phyloP scores from a whole-genome alignment of 1,284 basidiomycete species.

The Hemileia vastatrix region DNA sequence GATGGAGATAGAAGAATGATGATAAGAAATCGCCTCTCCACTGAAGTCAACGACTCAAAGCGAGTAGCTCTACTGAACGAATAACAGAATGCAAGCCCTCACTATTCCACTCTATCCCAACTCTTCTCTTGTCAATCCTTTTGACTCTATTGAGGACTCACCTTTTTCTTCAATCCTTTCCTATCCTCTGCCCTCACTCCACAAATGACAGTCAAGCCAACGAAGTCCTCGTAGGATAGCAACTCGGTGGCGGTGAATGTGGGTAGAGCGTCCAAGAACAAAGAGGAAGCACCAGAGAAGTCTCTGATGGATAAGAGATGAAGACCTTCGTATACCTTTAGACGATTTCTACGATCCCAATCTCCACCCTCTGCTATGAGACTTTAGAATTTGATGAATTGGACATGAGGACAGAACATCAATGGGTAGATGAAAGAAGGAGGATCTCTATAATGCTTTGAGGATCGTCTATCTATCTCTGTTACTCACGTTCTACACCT shows the following conservation, averaged over 20 bases:
- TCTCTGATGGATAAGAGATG: slow-evolving; percentile 42
- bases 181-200: slow-evolving; percentile 37
- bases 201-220: slow-evolving; percentile 39
- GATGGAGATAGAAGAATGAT: not conserved
- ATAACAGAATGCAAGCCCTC: no score
- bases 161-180: slow-evolving; percentile 40
- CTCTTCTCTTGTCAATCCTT: no score
- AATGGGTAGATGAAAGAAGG: not conserved
- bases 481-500: slow-evolving; percentile 35
- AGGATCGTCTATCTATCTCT: no score
- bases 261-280: slow-evolving; percentile 41
- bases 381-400: not conserved
- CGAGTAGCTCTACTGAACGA: no score
- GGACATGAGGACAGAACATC: not conserved
- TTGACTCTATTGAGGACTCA: no score
- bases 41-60: no score
- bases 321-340: slow-evolving; percentile 43
- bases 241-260: slow-evolving; percentile 44
- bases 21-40: no score
- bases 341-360: slow-evolving; percentile 43
- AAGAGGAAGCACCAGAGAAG: slow-evolving; percentile 36
- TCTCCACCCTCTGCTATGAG: slow-evolving; percentile 42
- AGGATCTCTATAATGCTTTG: not conserved
- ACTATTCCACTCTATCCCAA: no score
- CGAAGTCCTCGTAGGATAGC: slow-evolving; percentile 40